A percentile compares a stretch with the other conserved stretches of the same genome.
Evolutionary conservation across 768 basidiomycete species (phyloP).

Genomic region (Paxillus rubicundulus): DNA sequence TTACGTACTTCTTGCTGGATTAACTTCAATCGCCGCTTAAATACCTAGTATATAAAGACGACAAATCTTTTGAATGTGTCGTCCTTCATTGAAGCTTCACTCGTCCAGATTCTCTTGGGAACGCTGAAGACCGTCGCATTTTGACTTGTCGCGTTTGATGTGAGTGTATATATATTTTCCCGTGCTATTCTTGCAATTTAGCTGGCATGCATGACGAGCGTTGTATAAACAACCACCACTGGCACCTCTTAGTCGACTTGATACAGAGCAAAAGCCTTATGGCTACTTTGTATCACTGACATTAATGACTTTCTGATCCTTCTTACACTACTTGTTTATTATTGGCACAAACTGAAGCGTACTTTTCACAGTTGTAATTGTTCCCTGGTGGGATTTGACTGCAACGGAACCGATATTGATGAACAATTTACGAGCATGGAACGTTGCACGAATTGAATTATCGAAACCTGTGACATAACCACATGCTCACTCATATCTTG

Average conservation of each 20-base stretch:
- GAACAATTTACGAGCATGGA: no score
- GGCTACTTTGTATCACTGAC: constrained; percentile 64
- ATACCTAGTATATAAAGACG: no score
- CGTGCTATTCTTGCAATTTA: not conserved
- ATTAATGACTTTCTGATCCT: constrained; percentile 62
- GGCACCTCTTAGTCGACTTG: constrained; percentile 94
- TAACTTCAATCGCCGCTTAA: constrained; percentile 20
- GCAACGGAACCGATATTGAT: not conserved
- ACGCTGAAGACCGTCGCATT: not conserved
- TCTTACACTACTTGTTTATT: not conserved
- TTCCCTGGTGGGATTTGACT: not conserved
- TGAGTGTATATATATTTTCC: constrained; percentile 12
- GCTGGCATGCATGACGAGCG: constrained; percentile 63
- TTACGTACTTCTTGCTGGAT: not conserved
- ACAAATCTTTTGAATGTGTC: not conserved
- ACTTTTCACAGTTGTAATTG: constrained; percentile 10
- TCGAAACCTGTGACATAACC: constrained; percentile 3
- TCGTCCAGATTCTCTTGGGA: not conserved
- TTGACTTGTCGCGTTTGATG: no score
- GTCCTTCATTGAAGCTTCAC: not conserved
- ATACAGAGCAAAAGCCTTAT: constrained; percentile 33
- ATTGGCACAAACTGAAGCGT: constrained; percentile 15
- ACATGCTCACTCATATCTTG: not conserved
- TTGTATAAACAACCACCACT: constrained; percentile 68
- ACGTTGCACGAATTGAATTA: not conserved